Percentiles rank a stretch among this genome's conserved stretches.
phyloP scores from a whole-genome alignment of 495 filamentous ascomycete genomes.

The Penicillium arizonense region DNA sequence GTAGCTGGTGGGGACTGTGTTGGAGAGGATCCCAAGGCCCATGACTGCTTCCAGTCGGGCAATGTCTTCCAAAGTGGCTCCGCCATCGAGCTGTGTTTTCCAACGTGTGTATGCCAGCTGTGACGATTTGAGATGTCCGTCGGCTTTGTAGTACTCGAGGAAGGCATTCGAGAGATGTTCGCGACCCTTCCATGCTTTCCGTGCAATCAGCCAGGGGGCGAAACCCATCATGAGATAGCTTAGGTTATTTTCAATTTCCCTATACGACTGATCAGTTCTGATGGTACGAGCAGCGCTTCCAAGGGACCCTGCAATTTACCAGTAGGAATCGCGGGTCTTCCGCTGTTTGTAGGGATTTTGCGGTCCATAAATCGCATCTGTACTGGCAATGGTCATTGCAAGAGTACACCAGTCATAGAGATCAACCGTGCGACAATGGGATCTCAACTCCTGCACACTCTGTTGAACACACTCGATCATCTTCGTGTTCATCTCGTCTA shows the following conservation, averaged over 20 bases:
- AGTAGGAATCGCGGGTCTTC: conserved; percentile 40
- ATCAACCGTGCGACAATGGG: conserved; percentile 9
- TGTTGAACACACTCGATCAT: conserved; percentile 20
- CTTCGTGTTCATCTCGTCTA: conserved; percentile 29
- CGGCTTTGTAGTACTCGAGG: conserved; percentile 34
- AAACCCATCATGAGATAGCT: conserved; percentile 30
- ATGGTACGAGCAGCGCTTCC: too few relatives aligned
- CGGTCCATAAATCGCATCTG: conserved; percentile 47
- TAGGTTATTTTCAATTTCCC: conserved; percentile 45
- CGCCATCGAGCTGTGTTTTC: conserved; percentile 25
- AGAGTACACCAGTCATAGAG: conserved; percentile 40
- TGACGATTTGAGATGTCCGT: conserved; percentile 35
- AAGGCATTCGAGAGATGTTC: conserved; percentile 36
- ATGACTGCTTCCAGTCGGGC: conserved; percentile 39
- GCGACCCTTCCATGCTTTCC: conserved; percentile 38
- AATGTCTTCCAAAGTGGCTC: conserved; percentile 37
- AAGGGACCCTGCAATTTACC: conserved; percentile 24
- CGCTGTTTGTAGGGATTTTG: conserved; percentile 47
- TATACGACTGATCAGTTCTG: conserved; percentile 5
- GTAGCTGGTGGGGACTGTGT: conserved; percentile 45
- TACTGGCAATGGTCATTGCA: conserved; percentile 48
- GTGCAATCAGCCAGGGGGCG: conserved; percentile 38
- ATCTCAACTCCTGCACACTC: conserved; percentile 18
- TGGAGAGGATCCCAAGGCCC: conserved; percentile 40
- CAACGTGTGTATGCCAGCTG: conserved; percentile 28